Conservation (phyloP, 2,329 filamentous ascomycete genomes). For the Didymella keratinophila region DNA sequence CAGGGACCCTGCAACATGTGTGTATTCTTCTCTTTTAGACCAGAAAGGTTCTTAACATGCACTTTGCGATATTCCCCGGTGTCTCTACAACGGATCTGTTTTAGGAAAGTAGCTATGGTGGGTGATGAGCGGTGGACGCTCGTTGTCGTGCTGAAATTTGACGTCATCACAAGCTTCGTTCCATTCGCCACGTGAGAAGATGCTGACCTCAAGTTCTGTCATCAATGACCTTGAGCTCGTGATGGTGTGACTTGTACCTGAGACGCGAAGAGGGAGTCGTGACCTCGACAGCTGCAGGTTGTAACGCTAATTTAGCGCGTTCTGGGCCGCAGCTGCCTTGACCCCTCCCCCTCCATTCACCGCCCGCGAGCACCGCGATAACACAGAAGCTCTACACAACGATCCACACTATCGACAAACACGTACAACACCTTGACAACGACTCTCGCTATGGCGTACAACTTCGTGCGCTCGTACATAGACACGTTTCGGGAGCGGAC, state of each 20-base stretch:
- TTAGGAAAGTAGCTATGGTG: background rate
- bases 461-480: conserved; percentile 80
- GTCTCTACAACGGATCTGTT: background rate
- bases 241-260: conserved; percentile 7
- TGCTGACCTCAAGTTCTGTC: no score
- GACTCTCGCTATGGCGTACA: conserved; percentile 74
- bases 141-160: background rate
- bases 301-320: conserved; percentile 3
- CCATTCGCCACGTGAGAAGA: background rate
- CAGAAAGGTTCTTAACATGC: no score
- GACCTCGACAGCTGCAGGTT: conserved; percentile 11
- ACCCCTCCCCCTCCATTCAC: conserved; percentile 17
- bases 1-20: background rate
- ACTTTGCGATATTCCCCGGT: background rate
- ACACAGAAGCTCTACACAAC: conserved; percentile 5
- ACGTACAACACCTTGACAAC: background rate
- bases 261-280: background rate
- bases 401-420: background rate
- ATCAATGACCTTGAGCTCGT: conserved; percentile 9
- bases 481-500: conserved; percentile 92
- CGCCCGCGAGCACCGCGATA: background rate
- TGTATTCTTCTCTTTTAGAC: background rate
- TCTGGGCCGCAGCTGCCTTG: conserved; percentile 12
- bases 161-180: background rate
- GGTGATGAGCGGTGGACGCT: no score